A percentile compares a stretch with the other conserved stretches of the same genome.
Conservation (phyloP, 495 filamentous ascomycete species). For the Aspergillus cavernicola region DNA sequence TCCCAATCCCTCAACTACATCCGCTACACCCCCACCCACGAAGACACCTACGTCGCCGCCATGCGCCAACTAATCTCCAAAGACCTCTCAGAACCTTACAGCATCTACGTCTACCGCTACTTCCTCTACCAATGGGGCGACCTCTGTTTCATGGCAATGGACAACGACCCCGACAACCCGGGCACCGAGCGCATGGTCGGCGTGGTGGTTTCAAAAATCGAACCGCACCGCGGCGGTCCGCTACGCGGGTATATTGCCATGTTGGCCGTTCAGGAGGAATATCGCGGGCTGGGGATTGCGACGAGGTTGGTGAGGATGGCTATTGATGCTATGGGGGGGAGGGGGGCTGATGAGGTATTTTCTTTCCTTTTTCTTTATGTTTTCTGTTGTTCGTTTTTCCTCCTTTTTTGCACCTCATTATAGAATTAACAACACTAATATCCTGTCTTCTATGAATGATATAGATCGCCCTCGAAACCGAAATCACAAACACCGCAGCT, state of each 20-base stretch:
- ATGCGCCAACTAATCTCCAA: constrained; percentile 94
- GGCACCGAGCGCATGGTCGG: constrained; percentile 58
- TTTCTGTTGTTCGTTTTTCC: constrained; percentile 1
- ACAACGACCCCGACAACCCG: constrained; percentile 29
- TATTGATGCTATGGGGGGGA: constrained; percentile 83
- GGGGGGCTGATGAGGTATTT: constrained; percentile 80
- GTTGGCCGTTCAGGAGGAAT: constrained; percentile 78
- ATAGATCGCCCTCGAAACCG: constrained; percentile 92
- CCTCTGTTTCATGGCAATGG: constrained; percentile 86
- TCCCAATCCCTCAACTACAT: constrained; percentile 31
- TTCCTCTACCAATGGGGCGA: constrained; percentile 98
- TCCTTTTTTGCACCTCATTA: constrained; percentile 6
- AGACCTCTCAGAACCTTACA: constrained; percentile 97
- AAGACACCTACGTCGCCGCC: constrained; percentile 75
- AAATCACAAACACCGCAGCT: constrained; percentile 87
- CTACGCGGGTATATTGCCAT: constrained; percentile 97
- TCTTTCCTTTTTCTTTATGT: neutral
- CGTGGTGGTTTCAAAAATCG: constrained; percentile 94
- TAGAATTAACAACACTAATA: too few relatives aligned
- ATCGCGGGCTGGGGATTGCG: constrained; percentile 84
- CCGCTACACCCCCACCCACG: constrained; percentile 75
- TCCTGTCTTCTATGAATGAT: too few relatives aligned
- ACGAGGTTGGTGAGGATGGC: constrained; percentile 84
- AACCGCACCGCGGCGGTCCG: constrained; percentile 76
- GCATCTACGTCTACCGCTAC: constrained; percentile 98